These are phyloP conservation scores for Strobilomyces dryophilus DNA, from an alignment of 768 basidiomycete genomes.

Conservation along the genomic window DNA sequence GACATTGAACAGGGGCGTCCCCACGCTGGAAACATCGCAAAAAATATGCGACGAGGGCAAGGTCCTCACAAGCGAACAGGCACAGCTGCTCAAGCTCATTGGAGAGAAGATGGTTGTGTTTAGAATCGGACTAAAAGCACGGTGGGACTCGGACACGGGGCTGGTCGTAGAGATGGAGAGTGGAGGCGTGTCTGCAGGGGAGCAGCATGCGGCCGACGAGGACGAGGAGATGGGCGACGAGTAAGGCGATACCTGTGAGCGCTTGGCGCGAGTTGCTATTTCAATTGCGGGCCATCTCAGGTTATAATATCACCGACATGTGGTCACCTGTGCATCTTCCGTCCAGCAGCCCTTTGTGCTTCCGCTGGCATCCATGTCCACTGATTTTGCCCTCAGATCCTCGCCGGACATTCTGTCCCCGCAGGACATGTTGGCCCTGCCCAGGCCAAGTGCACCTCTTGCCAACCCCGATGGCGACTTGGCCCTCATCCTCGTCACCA, in stretches of 20 bases:
- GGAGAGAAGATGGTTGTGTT: conserved; percentile 88
- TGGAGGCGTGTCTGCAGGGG: conserved; percentile 34
- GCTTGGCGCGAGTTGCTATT: not conserved
- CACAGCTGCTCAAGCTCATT: conserved; percentile 88
- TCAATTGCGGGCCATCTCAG: not conserved
- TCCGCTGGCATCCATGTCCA: conserved; percentile 20
- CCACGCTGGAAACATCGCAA: conserved; percentile 76
- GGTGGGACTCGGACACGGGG: conserved; percentile 70
- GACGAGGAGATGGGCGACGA: conserved; percentile 53
- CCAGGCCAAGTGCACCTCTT: conserved; percentile 61
- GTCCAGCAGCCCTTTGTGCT: conserved; percentile 45
- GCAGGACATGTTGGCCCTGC: conserved; percentile 63
- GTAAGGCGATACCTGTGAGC: conserved; percentile 10
- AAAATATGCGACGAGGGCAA: conserved; percentile 82
- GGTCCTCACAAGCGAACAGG: conserved; percentile 76
- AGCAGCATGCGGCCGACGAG: conserved; percentile 32
- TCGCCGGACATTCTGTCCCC: conserved; percentile 63
- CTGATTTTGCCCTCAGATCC: conserved; percentile 56
- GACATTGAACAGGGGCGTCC: conserved; percentile 81
- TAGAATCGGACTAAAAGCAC: conserved; percentile 61
- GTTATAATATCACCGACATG: conserved; percentile 27
- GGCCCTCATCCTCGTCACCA: conserved; percentile 59
- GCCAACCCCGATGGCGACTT: conserved; percentile 68
- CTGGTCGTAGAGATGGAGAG: conserved; percentile 59
- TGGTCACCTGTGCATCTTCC: conserved; percentile 46